Base-by-base conservation (phyloP, 306 rosid species). In the Quercus cerris region DNA sequence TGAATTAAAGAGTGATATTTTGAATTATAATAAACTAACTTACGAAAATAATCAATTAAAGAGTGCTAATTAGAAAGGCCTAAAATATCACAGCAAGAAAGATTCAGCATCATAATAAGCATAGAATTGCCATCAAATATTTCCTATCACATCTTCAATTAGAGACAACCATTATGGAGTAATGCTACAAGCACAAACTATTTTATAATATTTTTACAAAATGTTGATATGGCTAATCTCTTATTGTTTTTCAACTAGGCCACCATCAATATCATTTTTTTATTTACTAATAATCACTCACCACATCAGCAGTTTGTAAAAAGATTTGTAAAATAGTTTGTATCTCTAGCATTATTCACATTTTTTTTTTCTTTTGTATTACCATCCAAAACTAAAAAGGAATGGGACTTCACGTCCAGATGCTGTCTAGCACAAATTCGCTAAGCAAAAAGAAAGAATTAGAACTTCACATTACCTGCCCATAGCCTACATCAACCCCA, bases 401-500 rank as follows among this genome's bases (percentile, higher is more conserved):
- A 17, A 30, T 12, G 49, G 12, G 23, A 66, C 71, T 64, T 11
- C 9, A 17, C 8, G 31, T 30, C 49, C 49, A 66, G 71, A 66
- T 14, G 46, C 46, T 38, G 46, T 38, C 46, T 7, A 38, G 46
- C 46, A 38, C 11, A 38, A 38, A 38, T 38, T 38, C 0, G 2
- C 46, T 38, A 1, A 38, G 46, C 46, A 7, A 38, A 38, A 7
- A 38, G 46, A 38, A 7, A 38, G 46, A 38, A 38, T 38, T 38
- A 38, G 11, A 38, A 38, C 46, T 38, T 38, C 46, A 38, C 46
- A 38, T 38, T 1, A 38, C 46, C 46, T 7, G 46, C 46, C 46
- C 46, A 38, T 38, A 38, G 11, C 99, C 99, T 41, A 95, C 99
- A 52, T 95, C 99, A 67, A 95, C 87, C 76, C 98, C 99, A 74